A percentile compares a stretch with the other conserved stretches of the same genome.
phyloP scores from a whole-genome alignment of 2,329 filamentous ascomycete genomes.

The Fusarium penzigii region DNA sequence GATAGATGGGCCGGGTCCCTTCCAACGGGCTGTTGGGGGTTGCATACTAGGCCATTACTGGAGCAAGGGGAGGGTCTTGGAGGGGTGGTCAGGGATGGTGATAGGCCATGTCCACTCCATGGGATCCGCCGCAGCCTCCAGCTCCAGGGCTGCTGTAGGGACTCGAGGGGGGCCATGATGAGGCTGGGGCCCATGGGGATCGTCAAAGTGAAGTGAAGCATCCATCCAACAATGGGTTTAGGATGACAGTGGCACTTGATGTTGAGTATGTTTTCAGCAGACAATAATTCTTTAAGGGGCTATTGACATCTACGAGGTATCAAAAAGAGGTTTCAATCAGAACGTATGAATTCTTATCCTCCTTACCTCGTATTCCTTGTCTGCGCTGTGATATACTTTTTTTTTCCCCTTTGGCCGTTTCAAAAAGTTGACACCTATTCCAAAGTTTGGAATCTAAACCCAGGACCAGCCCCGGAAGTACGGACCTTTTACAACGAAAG shows the following conservation, averaged over 20 bases:
- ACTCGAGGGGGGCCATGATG: conserved; percentile 1
- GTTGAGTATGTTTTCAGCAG: background rate
- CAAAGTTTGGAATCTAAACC: too few species aligned
- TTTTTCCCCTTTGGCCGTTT: too few species aligned
- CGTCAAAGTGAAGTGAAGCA: background rate
- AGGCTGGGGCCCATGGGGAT: conserved; percentile 3
- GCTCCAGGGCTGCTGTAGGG: conserved; percentile 13
- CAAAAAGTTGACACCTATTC: too few species aligned
- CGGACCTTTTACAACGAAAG: background rate
- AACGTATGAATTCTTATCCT: too few species aligned
- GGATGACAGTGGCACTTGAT: background rate
- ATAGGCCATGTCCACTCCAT: conserved; percentile 17
- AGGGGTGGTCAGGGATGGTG: background rate
- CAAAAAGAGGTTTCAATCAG: too few species aligned
- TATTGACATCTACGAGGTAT: too few species aligned
- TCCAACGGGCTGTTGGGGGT: background rate
- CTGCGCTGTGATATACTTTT: too few species aligned
- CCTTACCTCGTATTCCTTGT: too few species aligned
- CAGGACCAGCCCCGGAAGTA: background rate
- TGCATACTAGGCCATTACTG: conserved; percentile 8
- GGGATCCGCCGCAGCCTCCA: conserved; percentile 20
- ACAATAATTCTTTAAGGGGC: too few species aligned
- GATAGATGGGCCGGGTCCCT: background rate
- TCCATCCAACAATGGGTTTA: background rate
- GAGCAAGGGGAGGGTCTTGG: conserved; percentile 1